These are phyloP conservation scores for Petunia hybrid DNA, from an alignment of 305 asterid species.

Conservation along the genomic window DNA sequence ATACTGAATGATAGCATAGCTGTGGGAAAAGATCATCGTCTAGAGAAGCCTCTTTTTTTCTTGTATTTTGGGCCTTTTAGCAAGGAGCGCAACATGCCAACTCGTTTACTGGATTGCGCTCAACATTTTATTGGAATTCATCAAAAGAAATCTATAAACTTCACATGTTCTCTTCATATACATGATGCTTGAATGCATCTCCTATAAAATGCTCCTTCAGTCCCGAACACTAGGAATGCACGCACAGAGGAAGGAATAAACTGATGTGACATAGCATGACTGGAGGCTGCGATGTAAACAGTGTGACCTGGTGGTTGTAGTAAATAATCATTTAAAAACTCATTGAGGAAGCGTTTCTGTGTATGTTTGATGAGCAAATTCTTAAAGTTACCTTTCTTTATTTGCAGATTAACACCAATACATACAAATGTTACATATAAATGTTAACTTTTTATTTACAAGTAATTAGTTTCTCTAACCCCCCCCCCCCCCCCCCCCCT, in stretches of 20 bases:
- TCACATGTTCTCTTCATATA: not conserved
- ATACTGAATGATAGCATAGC: not conserved
- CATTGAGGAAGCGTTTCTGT: not conserved
- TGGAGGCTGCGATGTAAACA: not conserved
- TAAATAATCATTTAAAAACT: no score
- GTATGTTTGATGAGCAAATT: not conserved
- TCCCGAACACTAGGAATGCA: slow-evolving; percentile 17
- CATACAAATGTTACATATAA: not conserved
- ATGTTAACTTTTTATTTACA: no score
- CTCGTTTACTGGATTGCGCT: slow-evolving; percentile 10
- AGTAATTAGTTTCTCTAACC: not conserved
- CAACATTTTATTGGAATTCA: not conserved
- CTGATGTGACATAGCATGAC: not conserved
- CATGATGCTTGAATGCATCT: not conserved
- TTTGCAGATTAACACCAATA: not conserved
- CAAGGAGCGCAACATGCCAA: not conserved
- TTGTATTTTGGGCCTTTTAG: not conserved
- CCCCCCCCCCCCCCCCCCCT: not conserved
- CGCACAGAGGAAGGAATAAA: not conserved
- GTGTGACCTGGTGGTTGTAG: not conserved
- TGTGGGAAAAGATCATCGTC: slow-evolving; percentile 5
- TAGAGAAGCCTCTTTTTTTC: not conserved
- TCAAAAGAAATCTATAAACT: slow-evolving; percentile 6
- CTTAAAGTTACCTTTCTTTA: not conserved
- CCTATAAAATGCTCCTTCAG: not conserved